Evolutionary conservation across 73 alveolate genomes (phyloP).

Genomic region (Diophrys sp.): DNA sequence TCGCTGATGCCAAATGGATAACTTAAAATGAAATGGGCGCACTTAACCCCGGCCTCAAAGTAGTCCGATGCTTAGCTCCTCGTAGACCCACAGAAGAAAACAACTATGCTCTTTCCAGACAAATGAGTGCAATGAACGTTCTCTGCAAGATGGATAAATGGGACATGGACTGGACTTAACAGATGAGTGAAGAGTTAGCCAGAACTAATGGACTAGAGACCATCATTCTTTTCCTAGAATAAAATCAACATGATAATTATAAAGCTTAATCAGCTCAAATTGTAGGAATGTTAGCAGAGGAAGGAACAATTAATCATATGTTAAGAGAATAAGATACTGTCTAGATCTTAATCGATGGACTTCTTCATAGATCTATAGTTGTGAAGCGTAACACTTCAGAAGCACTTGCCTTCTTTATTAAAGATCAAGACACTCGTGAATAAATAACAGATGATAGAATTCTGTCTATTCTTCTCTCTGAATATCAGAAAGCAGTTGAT

Average conservation of each 20-base stretch:
- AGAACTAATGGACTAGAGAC: conserved; percentile 34
- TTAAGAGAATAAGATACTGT: conserved; percentile 25
- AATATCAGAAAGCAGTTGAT: conserved; percentile 34
- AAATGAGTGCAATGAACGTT: conserved; percentile 43
- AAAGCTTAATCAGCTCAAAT: conserved; percentile 44
- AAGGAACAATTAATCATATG: conserved; percentile 23
- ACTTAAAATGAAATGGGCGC: conserved; percentile 22
- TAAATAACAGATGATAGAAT: too few species aligned
- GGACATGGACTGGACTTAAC: conserved; percentile 45
- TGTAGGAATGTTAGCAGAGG: conserved; percentile 47
- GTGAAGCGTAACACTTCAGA: conserved; percentile 51
- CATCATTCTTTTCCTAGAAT: conserved; percentile 15
- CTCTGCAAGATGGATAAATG: conserved; percentile 48
- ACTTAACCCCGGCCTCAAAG: conserved; percentile 15
- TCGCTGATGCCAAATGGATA: conserved; percentile 45
- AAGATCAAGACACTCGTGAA: too few species aligned
- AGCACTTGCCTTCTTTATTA: too few species aligned
- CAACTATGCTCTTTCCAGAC: conserved; percentile 30
- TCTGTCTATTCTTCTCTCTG: too few species aligned
- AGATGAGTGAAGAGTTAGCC: conserved; percentile 26
- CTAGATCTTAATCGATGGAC: conserved; percentile 18
- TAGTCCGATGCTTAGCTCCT: conserved; percentile 31
- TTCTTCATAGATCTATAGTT: conserved; percentile 12
- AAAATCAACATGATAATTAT: conserved; percentile 36
- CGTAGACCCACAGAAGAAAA: conserved; percentile 47